These are phyloP conservation scores for Haplographium delicatum DNA, from an alignment of 495 filamentous ascomycete genomes.

Conservation along the genomic window DNA sequence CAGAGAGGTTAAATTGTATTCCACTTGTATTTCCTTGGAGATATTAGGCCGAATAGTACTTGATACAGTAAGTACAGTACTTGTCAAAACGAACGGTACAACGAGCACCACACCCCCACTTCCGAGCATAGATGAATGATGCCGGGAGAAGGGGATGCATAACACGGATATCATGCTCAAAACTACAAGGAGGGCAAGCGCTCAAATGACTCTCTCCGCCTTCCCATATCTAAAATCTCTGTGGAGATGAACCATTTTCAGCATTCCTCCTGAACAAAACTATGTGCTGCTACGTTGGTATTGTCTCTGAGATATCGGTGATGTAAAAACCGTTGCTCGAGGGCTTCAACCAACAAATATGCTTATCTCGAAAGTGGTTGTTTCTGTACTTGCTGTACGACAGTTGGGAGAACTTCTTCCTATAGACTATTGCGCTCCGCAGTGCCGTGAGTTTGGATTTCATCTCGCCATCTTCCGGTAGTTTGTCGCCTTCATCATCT, in stretches of 20 bases:
- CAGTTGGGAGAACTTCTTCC: slow-evolving; percentile 6
- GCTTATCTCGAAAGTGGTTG: slow-evolving; percentile 1
- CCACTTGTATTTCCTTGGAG: no score
- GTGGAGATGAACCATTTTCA: slow-evolving; percentile 2
- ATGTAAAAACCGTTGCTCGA: no score
- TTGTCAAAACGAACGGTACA: no score
- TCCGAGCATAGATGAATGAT: background rate
- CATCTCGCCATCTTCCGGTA: background rate
- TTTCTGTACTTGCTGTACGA: slow-evolving; percentile 1
- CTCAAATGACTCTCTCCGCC: background rate
- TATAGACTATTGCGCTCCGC: slow-evolving; percentile 4
- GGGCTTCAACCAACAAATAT: slow-evolving; percentile 1
- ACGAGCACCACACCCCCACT: no score
- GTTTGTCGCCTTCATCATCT: no score
- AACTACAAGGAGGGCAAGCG: background rate
- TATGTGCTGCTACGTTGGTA: slow-evolving; percentile 9
- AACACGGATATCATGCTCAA: background rate
- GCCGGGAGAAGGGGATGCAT: slow-evolving; percentile 2
- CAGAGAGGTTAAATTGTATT: no score
- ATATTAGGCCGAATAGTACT: no score
- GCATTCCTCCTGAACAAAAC: slow-evolving; percentile 3
- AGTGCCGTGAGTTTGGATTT: slow-evolving; percentile 12
- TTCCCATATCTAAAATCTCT: background rate
- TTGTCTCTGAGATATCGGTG: slow-evolving; percentile 15
- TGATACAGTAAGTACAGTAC: no score